phyloP scores from a whole-genome alignment of 1,284 basidiomycete genomes.

The Schizophyllum amplum region DNA sequence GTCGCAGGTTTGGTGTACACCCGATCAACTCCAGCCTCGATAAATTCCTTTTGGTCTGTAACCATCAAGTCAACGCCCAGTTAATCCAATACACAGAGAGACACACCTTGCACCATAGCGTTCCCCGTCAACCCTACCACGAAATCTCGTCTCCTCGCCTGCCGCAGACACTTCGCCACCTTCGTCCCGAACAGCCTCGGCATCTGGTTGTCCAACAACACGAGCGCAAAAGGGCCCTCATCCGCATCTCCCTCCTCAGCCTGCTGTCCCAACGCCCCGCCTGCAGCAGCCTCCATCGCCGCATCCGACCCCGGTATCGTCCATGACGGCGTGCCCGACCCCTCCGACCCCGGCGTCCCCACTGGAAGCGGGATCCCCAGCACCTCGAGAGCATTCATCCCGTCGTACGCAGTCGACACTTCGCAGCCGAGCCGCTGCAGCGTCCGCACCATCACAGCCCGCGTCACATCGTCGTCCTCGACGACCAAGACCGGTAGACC shows the following conservation, averaged over 20 bases:
- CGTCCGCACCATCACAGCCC: constrained; percentile 77
- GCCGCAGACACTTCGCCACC: constrained; percentile 57
- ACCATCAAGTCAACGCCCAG: constrained; percentile 20
- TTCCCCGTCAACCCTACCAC: constrained; percentile 73
- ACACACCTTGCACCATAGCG: constrained; percentile 18
- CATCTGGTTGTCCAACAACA: constrained; percentile 88
- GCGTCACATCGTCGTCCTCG: constrained; percentile 73
- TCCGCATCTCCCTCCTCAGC: constrained; percentile 10
- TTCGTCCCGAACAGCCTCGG: constrained; percentile 76
- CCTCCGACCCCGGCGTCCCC: constrained; percentile 21
- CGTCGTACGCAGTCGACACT: constrained; percentile 83
- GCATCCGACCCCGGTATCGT: constrained; percentile 2
- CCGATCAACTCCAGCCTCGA: background rate
- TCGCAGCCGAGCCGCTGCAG: constrained; percentile 71
- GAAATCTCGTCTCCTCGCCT: constrained; percentile 61
- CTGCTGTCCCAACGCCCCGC: constrained; percentile 12
- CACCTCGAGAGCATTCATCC: constrained; percentile 71
- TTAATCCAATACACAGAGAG: constrained; percentile 12
- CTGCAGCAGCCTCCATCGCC: background rate
- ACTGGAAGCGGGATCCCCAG: constrained; percentile 27
- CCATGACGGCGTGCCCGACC: constrained; percentile 3
- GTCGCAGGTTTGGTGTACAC: background rate
- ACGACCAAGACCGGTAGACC: constrained; percentile 59
- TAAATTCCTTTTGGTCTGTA: constrained; percentile 19
- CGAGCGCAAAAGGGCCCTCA: constrained; percentile 50